Percentiles rank a stretch among this genome's conserved stretches.
Evolutionary conservation across 2,329 filamentous ascomycete genomes (phyloP).

Genomic region (Aurifilum marmelostoma): DNA sequence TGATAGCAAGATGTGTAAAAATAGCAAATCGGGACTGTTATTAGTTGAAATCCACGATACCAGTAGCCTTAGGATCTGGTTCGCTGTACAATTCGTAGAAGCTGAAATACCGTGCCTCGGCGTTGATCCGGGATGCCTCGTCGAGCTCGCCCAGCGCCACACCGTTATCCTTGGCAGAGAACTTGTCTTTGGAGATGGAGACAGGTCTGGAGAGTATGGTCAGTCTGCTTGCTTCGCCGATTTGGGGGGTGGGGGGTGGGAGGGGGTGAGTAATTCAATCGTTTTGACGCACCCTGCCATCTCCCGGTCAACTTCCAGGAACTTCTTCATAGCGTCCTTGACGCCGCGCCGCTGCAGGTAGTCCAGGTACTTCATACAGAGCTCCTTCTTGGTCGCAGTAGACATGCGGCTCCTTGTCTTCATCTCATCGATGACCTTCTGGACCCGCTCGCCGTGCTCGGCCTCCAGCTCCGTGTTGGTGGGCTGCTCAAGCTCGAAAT

Average conservation of each 20-base stretch:
- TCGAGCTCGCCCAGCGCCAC: conserved; percentile 50
- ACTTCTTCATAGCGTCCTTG: conserved; percentile 84
- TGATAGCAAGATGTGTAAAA: neutral
- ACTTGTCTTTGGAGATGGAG: conserved; percentile 48
- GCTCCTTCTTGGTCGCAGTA: conserved; percentile 68
- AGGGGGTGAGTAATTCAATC: neutral
- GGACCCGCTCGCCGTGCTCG: conserved; percentile 73
- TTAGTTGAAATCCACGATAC: conserved; percentile 57
- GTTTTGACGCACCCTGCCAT: conserved; percentile 72
- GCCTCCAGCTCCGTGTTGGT: conserved; percentile 66
- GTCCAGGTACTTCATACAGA: conserved; percentile 77
- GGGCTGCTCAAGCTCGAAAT: conserved; percentile 86
- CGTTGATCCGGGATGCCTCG: conserved; percentile 52
- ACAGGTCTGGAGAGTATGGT: conserved; percentile 43
- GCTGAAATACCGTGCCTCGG: conserved; percentile 53
- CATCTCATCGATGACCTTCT: conserved; percentile 77
- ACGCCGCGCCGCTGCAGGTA: conserved; percentile 80
- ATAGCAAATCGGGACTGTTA: conserved; percentile 2
- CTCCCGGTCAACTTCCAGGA: conserved; percentile 79
- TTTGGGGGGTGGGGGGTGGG: neutral
- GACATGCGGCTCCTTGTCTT: conserved; percentile 73
- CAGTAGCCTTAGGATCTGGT: conserved; percentile 50
- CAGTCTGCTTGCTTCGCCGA: conserved; percentile 11
- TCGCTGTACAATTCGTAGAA: conserved; percentile 59
- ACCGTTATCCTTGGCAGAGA: conserved; percentile 51